Evolutionary conservation across 2,329 filamentous ascomycete genomes (phyloP).

Genomic region (Beauveria sp.): DNA sequence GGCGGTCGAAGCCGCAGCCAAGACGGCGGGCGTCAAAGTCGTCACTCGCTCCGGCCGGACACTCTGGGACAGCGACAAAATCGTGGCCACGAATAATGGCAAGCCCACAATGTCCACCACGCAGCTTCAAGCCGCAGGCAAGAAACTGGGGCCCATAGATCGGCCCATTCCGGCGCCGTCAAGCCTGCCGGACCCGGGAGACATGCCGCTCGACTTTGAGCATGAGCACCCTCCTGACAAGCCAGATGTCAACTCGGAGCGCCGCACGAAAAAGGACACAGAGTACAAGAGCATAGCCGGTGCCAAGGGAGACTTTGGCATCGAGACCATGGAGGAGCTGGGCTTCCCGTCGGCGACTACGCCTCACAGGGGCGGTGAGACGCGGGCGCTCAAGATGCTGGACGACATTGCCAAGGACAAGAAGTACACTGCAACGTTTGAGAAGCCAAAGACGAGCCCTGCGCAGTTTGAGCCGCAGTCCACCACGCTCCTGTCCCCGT

Average conservation of each 20-base stretch:
- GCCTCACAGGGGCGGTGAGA: conserved; percentile 65
- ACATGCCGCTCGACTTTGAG: conserved; percentile 52
- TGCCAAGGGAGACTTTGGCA: conserved; percentile 58
- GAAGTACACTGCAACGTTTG: conserved; percentile 64
- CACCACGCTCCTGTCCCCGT: conserved; percentile 65
- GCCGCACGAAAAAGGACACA: conserved; percentile 45
- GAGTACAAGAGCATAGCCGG: conserved; percentile 57
- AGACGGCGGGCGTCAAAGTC: conserved; percentile 59
- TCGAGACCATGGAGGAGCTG: conserved; percentile 65
- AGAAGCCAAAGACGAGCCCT: conserved; percentile 68
- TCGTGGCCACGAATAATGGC: conserved; percentile 57
- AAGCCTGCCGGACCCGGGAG: conserved; percentile 56
- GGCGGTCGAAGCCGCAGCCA: conserved; percentile 49
- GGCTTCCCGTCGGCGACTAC: conserved; percentile 59
- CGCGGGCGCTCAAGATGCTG: conserved; percentile 50
- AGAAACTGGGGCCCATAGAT: conserved; percentile 54
- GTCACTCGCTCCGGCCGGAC: conserved; percentile 59
- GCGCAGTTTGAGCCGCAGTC: conserved; percentile 66
- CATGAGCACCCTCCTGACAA: conserved; percentile 41
- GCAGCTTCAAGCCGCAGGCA: conserved; percentile 56
- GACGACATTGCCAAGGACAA: conserved; percentile 52
- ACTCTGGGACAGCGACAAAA: conserved; percentile 64
- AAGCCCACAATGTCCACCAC: conserved; percentile 69
- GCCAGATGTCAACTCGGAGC: conserved; percentile 53
- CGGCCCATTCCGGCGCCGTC: conserved; percentile 53